Evolutionary conservation across 371 early-diverging fungal genomes (phyloP), one percentile per base, ranked within the genome.

Genomic region (Vairimorpha necatrix): DNA sequence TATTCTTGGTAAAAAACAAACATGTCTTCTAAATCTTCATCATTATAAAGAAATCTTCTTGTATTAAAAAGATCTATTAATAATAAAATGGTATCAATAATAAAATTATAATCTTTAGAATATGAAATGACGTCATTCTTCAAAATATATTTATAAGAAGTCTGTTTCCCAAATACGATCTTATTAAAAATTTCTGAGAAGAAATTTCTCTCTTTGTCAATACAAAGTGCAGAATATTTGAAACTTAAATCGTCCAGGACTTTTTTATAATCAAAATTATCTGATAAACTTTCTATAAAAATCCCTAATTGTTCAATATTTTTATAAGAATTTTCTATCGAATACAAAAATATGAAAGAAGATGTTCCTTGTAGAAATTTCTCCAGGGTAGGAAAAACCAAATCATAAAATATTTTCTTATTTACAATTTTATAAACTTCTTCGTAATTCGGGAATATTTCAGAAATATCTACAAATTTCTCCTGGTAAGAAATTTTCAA

Each of bases 141-240:
- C 26, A 76, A 39, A 61, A 73, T 48, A 60, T 80, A 80, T 13
- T 30, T 67, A 4, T 32, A 67, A 9, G 16, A 18, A 32, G 63
- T 28, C 18, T 28, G 3, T 30, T 14, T 72, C 18, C 39, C 39
- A 22, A 47, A 32, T n/a, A 76, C 69, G 30, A 76, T 30, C 32
- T 72, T 53, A 2, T 76, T 47, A 32, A 76, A 80, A 34, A 80
- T 68, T 47, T 75, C 60, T 13, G 67, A 67, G 73, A 80, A 80
- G 34, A 47, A 48, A n/a, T 33, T 20, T 42, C 63, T 76, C 39
- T 80, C 80, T 53, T 72, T 72, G 13, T 72, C 65, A 48, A 76
- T 54, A 3, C 69, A 67, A 7, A 56, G 26, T 30, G 48, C 46
- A 2, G 72, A 38, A 50, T 58, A 77, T 28, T 36, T 67, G 7